Percentiles rank a stretch among this genome's conserved stretches.
phyloP scores from a whole-genome alignment of 1,284 basidiomycete species.

The Polyporus tsugae region DNA sequence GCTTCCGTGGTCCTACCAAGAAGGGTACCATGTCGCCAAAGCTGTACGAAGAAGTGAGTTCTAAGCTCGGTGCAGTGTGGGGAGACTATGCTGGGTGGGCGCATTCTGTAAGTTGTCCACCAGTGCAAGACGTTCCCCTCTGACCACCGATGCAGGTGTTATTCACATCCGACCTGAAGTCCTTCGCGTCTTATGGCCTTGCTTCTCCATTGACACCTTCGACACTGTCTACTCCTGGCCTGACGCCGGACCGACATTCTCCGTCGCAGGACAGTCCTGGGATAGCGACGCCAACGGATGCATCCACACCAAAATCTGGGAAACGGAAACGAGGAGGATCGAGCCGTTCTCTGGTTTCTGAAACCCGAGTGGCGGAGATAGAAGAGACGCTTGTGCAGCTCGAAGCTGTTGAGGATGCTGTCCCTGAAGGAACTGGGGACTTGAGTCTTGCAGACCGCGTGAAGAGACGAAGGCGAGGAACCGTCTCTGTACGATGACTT shows the following conservation, averaged over 20 bases:
- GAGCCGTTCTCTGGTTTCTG: neutral
- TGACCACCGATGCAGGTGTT: conserved; percentile 53
- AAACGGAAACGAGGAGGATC: conserved; percentile 31
- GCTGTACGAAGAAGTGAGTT: conserved; percentile 80
- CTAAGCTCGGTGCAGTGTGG: conserved; percentile 75
- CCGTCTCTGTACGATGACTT: conserved; percentile 2
- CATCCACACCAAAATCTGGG: conserved; percentile 12
- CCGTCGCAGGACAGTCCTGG: conserved; percentile 11
- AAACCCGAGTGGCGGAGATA: conserved; percentile 1
- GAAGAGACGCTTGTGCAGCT: conserved; percentile 13
- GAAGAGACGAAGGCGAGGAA: conserved; percentile 43
- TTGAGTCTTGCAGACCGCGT: conserved; percentile 44
- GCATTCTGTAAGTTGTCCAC: conserved; percentile 70
- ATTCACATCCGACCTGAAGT: conserved; percentile 62
- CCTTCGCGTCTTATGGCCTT: conserved; percentile 56
- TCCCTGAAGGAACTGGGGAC: conserved; percentile 11
- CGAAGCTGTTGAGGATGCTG: conserved; percentile 8
- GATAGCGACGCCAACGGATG: conserved; percentile 15
- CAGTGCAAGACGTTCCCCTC: neutral
- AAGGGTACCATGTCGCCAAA: conserved; percentile 72
- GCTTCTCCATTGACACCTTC: conserved; percentile 29
- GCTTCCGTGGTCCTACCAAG: conserved; percentile 60
- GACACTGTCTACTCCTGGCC: conserved; percentile 27
- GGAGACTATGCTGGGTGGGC: conserved; percentile 92
- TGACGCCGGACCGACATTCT: conserved; percentile 18